These are phyloP conservation scores for Cytospora chrysosperma DNA, from an alignment of 2,329 filamentous ascomycete species.

Conservation along the genomic window DNA sequence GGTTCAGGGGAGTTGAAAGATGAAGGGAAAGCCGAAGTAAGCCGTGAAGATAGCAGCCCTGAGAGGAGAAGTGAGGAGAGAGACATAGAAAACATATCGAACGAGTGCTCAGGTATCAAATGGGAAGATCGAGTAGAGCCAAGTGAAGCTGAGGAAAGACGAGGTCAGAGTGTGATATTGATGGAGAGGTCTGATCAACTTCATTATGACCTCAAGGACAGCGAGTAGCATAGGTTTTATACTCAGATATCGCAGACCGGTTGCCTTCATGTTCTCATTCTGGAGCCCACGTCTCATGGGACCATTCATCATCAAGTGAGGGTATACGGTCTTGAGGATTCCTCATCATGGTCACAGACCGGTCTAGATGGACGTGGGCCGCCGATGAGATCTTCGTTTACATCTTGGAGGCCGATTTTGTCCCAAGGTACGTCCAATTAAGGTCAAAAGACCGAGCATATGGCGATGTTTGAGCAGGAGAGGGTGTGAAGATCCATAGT, in stretches of 20 bases:
- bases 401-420: background rate
- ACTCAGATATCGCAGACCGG: background rate
- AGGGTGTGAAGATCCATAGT: background rate
- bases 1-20: slow-evolving; percentile 1
- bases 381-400: background rate
- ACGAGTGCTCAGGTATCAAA: background rate
- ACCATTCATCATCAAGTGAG: background rate
- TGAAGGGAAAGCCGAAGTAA: slow-evolving; percentile 11
- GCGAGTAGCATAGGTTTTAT: background rate
- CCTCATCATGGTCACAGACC: background rate
- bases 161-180: background rate
- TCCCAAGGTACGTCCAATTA: background rate
- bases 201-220: background rate
- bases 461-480: background rate
- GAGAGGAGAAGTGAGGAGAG: slow-evolving; percentile 8
- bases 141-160: background rate
- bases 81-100: slow-evolving; percentile 9
- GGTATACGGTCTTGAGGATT: background rate
- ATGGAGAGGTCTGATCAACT: background rate
- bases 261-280: background rate
- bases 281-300: background rate
- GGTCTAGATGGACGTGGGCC: background rate
- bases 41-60: slow-evolving; percentile 18
- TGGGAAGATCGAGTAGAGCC: background rate
- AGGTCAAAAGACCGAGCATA: background rate